A percentile compares a stretch with the other conserved stretches of the same genome.
phyloP scores from a whole-genome alignment of 768 basidiomycete species.

The Lactarius pseudohatsudake region DNA sequence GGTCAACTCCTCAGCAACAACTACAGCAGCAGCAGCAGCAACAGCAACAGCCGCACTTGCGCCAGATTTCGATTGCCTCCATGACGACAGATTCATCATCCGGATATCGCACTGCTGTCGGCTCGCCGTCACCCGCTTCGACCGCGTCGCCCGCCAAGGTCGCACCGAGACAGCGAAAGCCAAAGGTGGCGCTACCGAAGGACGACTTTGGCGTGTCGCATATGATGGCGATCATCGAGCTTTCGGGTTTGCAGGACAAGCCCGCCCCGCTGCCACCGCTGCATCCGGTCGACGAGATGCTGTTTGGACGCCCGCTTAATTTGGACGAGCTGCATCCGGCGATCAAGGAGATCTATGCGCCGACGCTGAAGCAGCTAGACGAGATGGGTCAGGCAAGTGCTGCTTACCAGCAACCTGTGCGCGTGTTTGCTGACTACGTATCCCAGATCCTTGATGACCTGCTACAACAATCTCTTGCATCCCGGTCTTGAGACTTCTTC shows the following conservation, averaged over 20 bases:
- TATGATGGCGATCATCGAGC: conserved; percentile 89
- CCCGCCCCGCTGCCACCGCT: conserved; percentile 41
- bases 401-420: not conserved
- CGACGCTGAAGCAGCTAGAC: conserved; percentile 69
- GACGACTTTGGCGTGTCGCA: conserved; percentile 85
- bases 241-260: conserved; percentile 44
- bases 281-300: conserved; percentile 67
- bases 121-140: conserved; percentile 18
- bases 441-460: conserved; percentile 35
- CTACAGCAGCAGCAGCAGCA: not conserved
- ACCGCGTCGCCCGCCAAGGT: conserved; percentile 27
- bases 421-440: not conserved
- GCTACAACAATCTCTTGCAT: conserved; percentile 20
- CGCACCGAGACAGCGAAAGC: conserved; percentile 42
- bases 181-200: conserved; percentile 52
- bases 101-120: conserved; percentile 29
- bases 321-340: conserved; percentile 65
- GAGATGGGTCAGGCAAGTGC: conserved; percentile 72
- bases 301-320: conserved; percentile 69
- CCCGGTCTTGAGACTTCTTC: conserved; percentile 3
- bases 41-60: conserved; percentile 15
- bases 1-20: conserved; percentile 19
- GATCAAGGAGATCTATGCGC: conserved; percentile 67
- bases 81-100: conserved; percentile 29
- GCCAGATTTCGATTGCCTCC: conserved; percentile 22